Evolutionary conservation across 2,329 filamentous ascomycete species (phyloP), one percentile per base, ranked within the genome.

Genomic region (Bipolaris gigantea): DNA sequence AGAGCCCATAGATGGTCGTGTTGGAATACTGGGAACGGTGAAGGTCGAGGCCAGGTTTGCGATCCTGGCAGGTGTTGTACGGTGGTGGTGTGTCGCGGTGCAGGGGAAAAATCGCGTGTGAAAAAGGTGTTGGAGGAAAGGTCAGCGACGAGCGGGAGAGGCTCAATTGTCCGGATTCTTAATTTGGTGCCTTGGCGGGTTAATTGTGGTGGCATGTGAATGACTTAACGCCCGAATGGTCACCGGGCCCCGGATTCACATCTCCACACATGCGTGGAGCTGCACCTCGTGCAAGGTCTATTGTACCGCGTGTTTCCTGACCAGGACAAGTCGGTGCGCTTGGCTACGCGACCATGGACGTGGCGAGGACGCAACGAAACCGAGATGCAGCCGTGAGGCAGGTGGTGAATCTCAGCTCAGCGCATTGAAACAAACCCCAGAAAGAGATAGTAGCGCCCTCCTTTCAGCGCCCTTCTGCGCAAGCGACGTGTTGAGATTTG

Each of bases 1-100:
- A 71, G 76, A 76, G 75, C 76, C 76, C 76, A 79, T 78, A 74
- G 70, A 76, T 76, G 71, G 61, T 71, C 61, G 59, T 67, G 39
- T 65, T 53, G 48, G 42, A 53, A 61, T 66, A 61, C 53, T 57
- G 40, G 49, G 41, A 44, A 56, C 65, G 57, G 56, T 46, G 49
- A 57, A 59, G 38, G 46, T 57, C 35, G 61, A 44, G 62, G 69
- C 71, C 70, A 73, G 71, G 69, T 61, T 52, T 54, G 41, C 49
- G 48, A 11, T 62, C 69, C 71, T 67, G 65, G 69, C 69, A 56
- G 27, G 46, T 36, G 33, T 50, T 53, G 50, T 45, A 51, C 55
- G 45, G 45, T 18, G 40, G 53, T 55, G 53, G 52, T 38, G 61
- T 60, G 58, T 53, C 53, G 50, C 49, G 51, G 51, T 47, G 48